Evolutionary conservation across 805 yeast genomes (phyloP), one percentile per base, ranked within the genome.

Genomic region (Ogataea trehalophila): DNA sequence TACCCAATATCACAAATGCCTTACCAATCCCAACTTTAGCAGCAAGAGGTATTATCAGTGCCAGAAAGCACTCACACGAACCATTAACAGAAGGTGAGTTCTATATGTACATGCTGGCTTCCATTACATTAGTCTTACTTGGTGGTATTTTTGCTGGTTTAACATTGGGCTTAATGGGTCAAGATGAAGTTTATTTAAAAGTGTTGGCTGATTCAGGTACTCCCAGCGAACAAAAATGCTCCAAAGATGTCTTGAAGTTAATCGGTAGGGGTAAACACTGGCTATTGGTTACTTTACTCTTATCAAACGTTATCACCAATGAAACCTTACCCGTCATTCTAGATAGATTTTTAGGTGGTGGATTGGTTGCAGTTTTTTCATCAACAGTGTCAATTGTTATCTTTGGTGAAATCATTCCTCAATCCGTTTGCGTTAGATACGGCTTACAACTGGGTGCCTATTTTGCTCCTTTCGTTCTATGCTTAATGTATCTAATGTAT

Each of bases 141-240:
- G 96, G 96, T 49, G 96, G 96, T 55, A 82, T 86, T n/a, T 88
- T 88, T 73, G 95, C 96, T 5, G 96, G 95, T 7, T 74, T 92
- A 39, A 94, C 99, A n/a, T 72, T 92, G 42, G 98, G 94, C 2
- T 76, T 92, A 11, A 92, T 92, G 99, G 98, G 98, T 56, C 98
- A 92, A 67, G 98, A 92, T 66, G 98, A 92, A 66, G 92, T 92
- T 22, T 88, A 91, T 59, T 74, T 92, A 51, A 92, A 88, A 66
- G 99, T 92, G 13, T 85, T 92, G 51, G 83, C 90, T 46, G 80
- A 85, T 41, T 80, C 90, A n/a, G 98, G 99, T n/a, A 82, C 84
- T 14, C 65, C 74, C 1, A 55, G 61, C 6, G 97, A 92, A 64
- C 77, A 84, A 35, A 74, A 69, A 44, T 75, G 81, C 54, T 94